Base-by-base conservation (phyloP, 257 asterid genomes). In the Linderniella brevidens region DNA sequence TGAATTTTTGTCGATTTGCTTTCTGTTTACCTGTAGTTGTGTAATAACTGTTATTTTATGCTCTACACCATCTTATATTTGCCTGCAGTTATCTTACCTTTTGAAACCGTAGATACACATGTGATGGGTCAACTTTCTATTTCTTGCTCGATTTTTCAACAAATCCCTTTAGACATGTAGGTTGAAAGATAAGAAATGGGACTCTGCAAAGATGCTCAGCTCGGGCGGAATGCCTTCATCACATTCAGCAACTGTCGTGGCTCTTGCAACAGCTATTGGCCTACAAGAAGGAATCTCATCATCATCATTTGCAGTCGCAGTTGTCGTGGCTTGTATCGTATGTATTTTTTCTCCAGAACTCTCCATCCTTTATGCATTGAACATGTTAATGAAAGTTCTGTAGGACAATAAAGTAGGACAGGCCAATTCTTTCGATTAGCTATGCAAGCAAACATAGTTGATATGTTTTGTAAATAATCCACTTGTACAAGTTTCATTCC, bases 221-320 rank as follows among this genome's bases (percentile, higher is more conserved):
- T 84, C 98, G 18, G 98, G 98, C 37, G 98, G 98, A 64, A 84
- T 88, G 98, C 98, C 98, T 13, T 88, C 98, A 32, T 88, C 94
- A 41, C 98, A 84, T 78, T 84, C 96, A 50, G 92, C 98, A 40
- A 74, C 87, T 17, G 96, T 88, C 25, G 75, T 76, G 8, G 87
- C 98, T 41, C 94, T 88, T 48, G 85, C 90, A 57, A 60, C 73
- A 41, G 82, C 92, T 62, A 73, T 88, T 59, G 90, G 84, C 13
- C 46, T 88, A 66, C 77, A 70, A 55, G 98, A 84, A 40, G 98
- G 98, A 50, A 55, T 67, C 4, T 87, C 85, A 15, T 80, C 72
- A 58, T 61, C 94, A 42, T 65, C 90, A 49, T 88, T 84, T 52
- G 93, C 94, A 16, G 79, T 88, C 56, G 93, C 98, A 0, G 77